A percentile compares a stretch with the other conserved stretches of the same genome.
phyloP scores from a whole-genome alignment of 257 asterid species.

The Thymus mandschuricus region DNA sequence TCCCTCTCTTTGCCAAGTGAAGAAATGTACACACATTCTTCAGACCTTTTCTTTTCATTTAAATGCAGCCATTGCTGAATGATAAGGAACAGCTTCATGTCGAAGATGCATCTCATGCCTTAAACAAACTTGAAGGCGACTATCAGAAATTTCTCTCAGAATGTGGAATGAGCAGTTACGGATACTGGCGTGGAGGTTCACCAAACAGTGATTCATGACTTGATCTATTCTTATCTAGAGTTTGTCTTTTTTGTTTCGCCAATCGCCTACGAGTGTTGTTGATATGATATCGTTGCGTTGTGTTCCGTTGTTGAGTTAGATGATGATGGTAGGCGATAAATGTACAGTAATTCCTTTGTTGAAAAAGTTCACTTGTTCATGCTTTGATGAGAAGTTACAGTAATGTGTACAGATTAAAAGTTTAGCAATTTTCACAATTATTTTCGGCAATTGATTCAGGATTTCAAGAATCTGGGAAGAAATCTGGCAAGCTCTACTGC shows the following conservation, averaged over 20 bases:
- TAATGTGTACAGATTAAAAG: no score
- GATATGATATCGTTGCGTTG: not conserved
- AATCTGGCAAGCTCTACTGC: not conserved
- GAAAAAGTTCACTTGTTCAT: no score
- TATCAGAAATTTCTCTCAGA: conserved; percentile 68
- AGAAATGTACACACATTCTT: no score
- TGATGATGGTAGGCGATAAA: not conserved
- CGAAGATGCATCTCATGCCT: conserved; percentile 39
- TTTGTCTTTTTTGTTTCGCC: not conserved
- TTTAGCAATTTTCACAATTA: no score
- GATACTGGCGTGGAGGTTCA: conserved; percentile 71
- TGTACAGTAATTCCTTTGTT: conserved; percentile 25
- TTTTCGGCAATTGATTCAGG: no score
- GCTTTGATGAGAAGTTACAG: no score
- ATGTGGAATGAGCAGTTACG: conserved; percentile 74
- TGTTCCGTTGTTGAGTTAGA: no score
- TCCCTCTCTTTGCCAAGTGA: no score
- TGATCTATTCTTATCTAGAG: not conserved
- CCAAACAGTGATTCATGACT: conserved; percentile 30
- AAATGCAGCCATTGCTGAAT: conserved; percentile 36
- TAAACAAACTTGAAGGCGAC: conserved; percentile 56
- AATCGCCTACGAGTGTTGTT: not conserved
- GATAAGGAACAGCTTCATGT: conserved; percentile 37
- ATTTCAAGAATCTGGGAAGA: no score
- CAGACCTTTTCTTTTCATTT: no score